These are phyloP conservation scores for Galium porrigens DNA, from an alignment of 305 asterid species.

Conservation along the genomic window DNA sequence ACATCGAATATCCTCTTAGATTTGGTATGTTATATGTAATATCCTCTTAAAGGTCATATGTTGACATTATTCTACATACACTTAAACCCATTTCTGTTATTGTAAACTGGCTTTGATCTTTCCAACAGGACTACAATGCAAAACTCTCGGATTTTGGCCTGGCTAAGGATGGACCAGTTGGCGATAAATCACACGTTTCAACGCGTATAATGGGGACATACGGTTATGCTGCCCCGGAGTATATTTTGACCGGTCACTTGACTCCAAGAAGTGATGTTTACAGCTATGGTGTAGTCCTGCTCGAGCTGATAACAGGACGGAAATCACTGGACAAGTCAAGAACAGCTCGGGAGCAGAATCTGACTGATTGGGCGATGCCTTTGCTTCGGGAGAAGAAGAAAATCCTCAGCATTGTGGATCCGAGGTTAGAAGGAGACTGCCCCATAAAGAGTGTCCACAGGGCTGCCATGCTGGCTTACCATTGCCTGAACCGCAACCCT, in stretches of 20 bases:
- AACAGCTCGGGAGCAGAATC: slow-evolving; percentile 65
- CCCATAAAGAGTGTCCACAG: slow-evolving; percentile 58
- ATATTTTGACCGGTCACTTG: slow-evolving; percentile 81
- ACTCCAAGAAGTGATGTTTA: slow-evolving; percentile 79
- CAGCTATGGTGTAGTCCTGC: slow-evolving; percentile 80
- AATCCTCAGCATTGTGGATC: slow-evolving; percentile 50
- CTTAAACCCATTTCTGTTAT: background rate
- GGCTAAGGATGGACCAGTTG: slow-evolving; percentile 90
- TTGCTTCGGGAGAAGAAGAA: slow-evolving; percentile 63
- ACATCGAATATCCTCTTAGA: slow-evolving; percentile 79
- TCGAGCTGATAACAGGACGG: slow-evolving; percentile 70
- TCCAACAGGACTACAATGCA: slow-evolving; percentile 66
- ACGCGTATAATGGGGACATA: slow-evolving; percentile 94
- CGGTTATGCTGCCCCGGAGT: slow-evolving; percentile 89
- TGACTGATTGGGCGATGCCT: slow-evolving; percentile 53
- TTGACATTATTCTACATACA: background rate
- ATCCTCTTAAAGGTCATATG: background rate
- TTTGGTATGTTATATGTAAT: slow-evolving; percentile 29
- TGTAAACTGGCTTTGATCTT: slow-evolving; percentile 1
- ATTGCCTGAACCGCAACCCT: slow-evolving; percentile 67
- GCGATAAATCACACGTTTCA: slow-evolving; percentile 91
- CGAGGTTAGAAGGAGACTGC: slow-evolving; percentile 58
- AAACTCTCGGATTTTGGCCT: slow-evolving; percentile 86
- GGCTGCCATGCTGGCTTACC: slow-evolving; percentile 88
- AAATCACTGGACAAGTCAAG: slow-evolving; percentile 61